Base-by-base conservation (phyloP, 2,329 filamentous ascomycete species). In the Biscogniauxia marginata region DNA sequence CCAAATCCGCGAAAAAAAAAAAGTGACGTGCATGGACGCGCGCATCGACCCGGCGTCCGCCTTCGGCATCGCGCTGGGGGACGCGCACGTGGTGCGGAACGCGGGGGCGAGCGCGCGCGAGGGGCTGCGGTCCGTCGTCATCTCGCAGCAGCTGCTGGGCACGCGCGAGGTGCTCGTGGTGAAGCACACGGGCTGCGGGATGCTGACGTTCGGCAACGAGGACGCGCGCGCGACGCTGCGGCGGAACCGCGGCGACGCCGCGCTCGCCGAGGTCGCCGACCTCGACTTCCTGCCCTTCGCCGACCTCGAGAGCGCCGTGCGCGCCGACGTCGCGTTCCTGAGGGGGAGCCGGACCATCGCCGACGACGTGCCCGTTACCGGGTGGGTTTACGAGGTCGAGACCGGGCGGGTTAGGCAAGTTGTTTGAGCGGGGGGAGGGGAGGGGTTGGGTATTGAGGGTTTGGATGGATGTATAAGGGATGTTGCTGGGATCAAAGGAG, bases 1-100 rank as follows among this genome's bases (percentile, higher is more conserved):
- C 6, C 9, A 19, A 19, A 16, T n/a, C n/a, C n/a, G n/a, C n/a
- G 13, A 23, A 21, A 7, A 20, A 34, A 22, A n/a, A 24, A 50
- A 23, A 82, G 80, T 93, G 46, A 90, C 89, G 0, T 95, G 90
- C 73, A 95, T 95, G 89, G 90, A 95, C 67, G 88, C 90, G 4
- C 84, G 90, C 51, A 77, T 86, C 64, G 81, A 93, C 65, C 85
- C 90, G 0, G 80, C 84, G 3, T 76, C 81, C 11, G 87, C 87
- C 1, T 87, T 91, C 53, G 87, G 86, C 7, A 87, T 93, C 55
- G 75, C 80, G 19, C 81, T 90, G 18, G 90, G 90, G 44, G 88
- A 92, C 61, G 90, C 90, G 0, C 90, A 95, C 71, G 84, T 92
- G 25, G 87, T 92, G 57, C 84, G 89, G 56, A 93, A 92, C 62